Evolutionary conservation across 2,329 filamentous ascomycete genomes (phyloP), one percentile per base, ranked within the genome.

Genomic region (Thelonectria olida): DNA sequence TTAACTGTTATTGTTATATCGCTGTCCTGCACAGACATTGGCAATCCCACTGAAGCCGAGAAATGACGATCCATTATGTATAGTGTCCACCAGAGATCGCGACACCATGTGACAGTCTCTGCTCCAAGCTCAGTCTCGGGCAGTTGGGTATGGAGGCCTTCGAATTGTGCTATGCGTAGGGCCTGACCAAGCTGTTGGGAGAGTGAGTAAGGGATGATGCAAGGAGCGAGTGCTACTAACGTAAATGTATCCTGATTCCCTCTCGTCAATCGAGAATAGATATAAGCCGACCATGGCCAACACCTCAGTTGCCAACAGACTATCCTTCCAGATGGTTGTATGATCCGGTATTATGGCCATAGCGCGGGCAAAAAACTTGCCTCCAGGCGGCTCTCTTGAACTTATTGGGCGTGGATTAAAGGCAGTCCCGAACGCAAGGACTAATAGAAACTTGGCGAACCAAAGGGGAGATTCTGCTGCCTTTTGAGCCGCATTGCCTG

Each of bases 401-500:
- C 2, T 79, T 25, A 28, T 50, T 2, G 61, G 54, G 4, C 63
- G 65, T 15, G 60, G 41, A 2, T 67, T 60, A 36, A 74, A 74
- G 4, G 73, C 73, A 7, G 66, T 73, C 7, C 73, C 72, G 61
- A 73, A 74, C 1, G 83, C 82, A 15, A 85, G 73, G n/a, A 85
- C 77, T 4, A 85, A 68, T 5, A 85, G 73, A 54, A 82, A 83
- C 58, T 85, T 82, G 49, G 83, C 77, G 66, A 82, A 82, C 83
- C 83, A 84, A 19, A 85, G 63, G 28, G 51, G 56, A 9, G 57
- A 63, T 23, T 69, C 62, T 7, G 55, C 41, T 15, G 67, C 70
- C 17, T 63, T 71, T n/a, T 20, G 39, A 22, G 58, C 41, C 1
- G 68, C 58, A 7, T 71, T 58, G 2, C 62, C 62, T 2, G 41